These are phyloP conservation scores for Rhodotorula sp. DNA, from an alignment of 1,284 basidiomycete species.

Conservation along the genomic window DNA sequence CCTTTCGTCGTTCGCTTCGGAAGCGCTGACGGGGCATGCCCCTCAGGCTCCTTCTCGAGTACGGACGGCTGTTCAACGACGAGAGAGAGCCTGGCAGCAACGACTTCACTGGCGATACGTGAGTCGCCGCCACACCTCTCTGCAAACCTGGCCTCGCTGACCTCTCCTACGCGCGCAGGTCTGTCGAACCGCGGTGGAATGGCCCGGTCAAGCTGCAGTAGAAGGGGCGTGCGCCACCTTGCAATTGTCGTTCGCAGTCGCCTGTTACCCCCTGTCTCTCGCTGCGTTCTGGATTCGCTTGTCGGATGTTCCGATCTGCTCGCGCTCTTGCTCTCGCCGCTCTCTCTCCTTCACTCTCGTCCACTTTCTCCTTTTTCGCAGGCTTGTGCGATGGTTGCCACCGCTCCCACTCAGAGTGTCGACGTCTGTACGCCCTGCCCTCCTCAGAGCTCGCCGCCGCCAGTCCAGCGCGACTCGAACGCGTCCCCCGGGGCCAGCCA, in stretches of 20 bases:
- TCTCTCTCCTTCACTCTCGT: not conserved
- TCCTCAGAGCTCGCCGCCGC: too few species aligned
- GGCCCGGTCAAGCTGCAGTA: constrained; percentile 17
- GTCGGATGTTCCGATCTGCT: too few species aligned
- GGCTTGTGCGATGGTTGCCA: not conserved
- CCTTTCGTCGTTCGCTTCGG: too few species aligned
- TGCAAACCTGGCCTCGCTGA: not conserved
- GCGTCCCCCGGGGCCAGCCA: too few species aligned
- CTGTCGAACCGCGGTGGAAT: constrained; percentile 37
- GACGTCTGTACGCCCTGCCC: constrained; percentile 29
- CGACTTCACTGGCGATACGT: constrained; percentile 40
- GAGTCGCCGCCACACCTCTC: not conserved
- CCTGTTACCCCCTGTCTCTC: too few species aligned
- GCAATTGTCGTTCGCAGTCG: too few species aligned
- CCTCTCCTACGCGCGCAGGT: constrained; percentile 5
- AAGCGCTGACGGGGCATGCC: not conserved
- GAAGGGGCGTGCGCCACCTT: too few species aligned
- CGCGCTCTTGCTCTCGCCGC: too few species aligned
- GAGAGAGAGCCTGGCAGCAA: constrained; percentile 40
- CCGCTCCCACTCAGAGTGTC: constrained; percentile 24
- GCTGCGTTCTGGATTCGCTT: too few species aligned
- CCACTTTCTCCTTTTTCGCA: not conserved
- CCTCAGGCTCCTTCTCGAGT: constrained; percentile 40
- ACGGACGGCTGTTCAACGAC: constrained; percentile 41
- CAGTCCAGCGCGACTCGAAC: too few species aligned